These are phyloP conservation scores for Nakazawaea molendinolei DNA, from an alignment of 805 yeast species.

Conservation along the genomic window DNA sequence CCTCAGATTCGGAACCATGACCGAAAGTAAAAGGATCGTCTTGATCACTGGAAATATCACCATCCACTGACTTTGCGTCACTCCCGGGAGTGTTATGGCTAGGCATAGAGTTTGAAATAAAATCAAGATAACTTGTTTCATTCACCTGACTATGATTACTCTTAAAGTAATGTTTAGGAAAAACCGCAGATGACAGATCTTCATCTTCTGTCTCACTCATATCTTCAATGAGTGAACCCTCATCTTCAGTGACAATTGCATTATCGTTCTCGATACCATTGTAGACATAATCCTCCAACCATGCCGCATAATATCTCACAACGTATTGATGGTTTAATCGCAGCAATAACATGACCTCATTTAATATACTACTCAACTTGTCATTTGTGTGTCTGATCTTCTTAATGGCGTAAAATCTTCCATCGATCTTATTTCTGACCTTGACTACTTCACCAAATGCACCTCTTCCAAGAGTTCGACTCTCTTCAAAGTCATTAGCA, in stretches of 20 bases:
- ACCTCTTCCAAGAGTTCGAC: slow-evolving; percentile 85
- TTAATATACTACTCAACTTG: slow-evolving; percentile 71
- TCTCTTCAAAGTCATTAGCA: slow-evolving; percentile 91
- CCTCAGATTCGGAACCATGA: slow-evolving; percentile 13
- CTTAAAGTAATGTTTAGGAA: slow-evolving; percentile 20
- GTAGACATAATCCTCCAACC: slow-evolving; percentile 62
- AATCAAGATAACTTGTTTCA: slow-evolving; percentile 42
- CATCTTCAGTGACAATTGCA: slow-evolving; percentile 20
- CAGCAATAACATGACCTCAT: slow-evolving; percentile 89
- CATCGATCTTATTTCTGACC: slow-evolving; percentile 88
- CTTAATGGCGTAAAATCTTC: slow-evolving; percentile 90
- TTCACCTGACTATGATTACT: slow-evolving; percentile 20
- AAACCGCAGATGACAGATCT: slow-evolving; percentile 11
- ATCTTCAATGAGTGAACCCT: too few relatives aligned
- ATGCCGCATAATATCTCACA: slow-evolving; percentile 93
- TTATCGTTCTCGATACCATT: slow-evolving; percentile 19
- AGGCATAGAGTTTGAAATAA: slow-evolving; percentile 56
- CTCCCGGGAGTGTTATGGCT: slow-evolving; percentile 45
- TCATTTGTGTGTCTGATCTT: slow-evolving; percentile 80
- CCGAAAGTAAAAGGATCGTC: slow-evolving; percentile 17
- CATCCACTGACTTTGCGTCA: slow-evolving; percentile 39
- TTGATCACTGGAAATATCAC: slow-evolving; percentile 20
- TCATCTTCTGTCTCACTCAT: too few relatives aligned
- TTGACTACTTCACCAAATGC: slow-evolving; percentile 99
- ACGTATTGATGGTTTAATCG: slow-evolving; percentile 92